Evolutionary conservation across 1,284 basidiomycete genomes (phyloP).

Genomic region (Megacollybia platyphylla): DNA sequence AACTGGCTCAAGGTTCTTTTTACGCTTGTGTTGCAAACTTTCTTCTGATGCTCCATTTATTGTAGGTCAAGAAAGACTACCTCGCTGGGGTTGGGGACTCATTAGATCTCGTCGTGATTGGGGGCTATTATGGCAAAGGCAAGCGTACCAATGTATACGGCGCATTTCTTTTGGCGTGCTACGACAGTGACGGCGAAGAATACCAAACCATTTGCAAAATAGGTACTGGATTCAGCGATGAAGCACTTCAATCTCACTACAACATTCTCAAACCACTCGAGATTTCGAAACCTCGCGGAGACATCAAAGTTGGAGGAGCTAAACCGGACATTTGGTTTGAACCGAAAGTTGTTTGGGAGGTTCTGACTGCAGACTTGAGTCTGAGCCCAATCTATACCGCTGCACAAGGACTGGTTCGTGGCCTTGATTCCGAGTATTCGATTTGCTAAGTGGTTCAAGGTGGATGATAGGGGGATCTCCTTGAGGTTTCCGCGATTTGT

Average conservation of each 20-base stretch:
- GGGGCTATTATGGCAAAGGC: slow-evolving; percentile 94
- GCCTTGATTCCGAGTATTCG: slow-evolving; percentile 3
- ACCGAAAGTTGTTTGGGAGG: slow-evolving; percentile 95
- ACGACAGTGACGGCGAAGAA: slow-evolving; percentile 82
- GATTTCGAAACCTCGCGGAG: slow-evolving; percentile 52
- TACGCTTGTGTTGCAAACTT: background rate
- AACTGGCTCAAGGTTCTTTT: slow-evolving; percentile 90
- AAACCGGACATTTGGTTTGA: slow-evolving; percentile 96
- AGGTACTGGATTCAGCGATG: slow-evolving; percentile 96
- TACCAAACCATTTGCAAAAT: slow-evolving; percentile 98
- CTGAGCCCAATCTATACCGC: slow-evolving; percentile 96
- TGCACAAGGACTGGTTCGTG: slow-evolving; percentile 82
- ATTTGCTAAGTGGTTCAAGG: slow-evolving; percentile 26
- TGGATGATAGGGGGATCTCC: slow-evolving; percentile 84
- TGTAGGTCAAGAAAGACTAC: slow-evolving; percentile 93
- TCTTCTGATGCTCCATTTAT: slow-evolving; percentile 2
- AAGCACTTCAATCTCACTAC: slow-evolving; percentile 76
- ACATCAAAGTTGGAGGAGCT: slow-evolving; percentile 78
- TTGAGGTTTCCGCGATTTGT: slow-evolving; percentile 94
- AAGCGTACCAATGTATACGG: slow-evolving; percentile 96
- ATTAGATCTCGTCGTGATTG: slow-evolving; percentile 92
- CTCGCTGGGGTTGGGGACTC: slow-evolving; percentile 96
- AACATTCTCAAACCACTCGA: slow-evolving; percentile 76
- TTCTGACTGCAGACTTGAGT: slow-evolving; percentile 92
- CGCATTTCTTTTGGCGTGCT: slow-evolving; percentile 91